Evolutionary conservation across 176 grass and related monocot species (phyloP).

Genomic region (Zea mays): Zm-B73-REFERENCE-NAM-5.0 NC_050097.1:61840501-61841000

Average conservation of each 20-base stretch:
- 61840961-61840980: too few species aligned
- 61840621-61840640: background rate
- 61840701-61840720: too few species aligned
- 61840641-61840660: constrained; percentile 12
- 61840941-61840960: background rate
- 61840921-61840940: background rate
- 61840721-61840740: too few species aligned
- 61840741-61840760: too few species aligned
- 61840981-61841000: too few species aligned
- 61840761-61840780: too few species aligned
- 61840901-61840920: background rate
- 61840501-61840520: background rate
- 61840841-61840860: background rate
- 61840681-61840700: background rate
- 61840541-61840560: background rate
- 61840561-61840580: background rate
- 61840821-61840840: too few species aligned
- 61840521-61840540: background rate
- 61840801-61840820: too few species aligned
- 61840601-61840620: background rate
- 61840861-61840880: background rate
- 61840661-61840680: background rate
- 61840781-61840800: too few species aligned
- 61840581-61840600: constrained; percentile 7
- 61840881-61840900: constrained; percentile 1